phyloP scores from a whole-genome alignment of 306 rosid genomes.

The Dalbergia oliveri region DNA sequence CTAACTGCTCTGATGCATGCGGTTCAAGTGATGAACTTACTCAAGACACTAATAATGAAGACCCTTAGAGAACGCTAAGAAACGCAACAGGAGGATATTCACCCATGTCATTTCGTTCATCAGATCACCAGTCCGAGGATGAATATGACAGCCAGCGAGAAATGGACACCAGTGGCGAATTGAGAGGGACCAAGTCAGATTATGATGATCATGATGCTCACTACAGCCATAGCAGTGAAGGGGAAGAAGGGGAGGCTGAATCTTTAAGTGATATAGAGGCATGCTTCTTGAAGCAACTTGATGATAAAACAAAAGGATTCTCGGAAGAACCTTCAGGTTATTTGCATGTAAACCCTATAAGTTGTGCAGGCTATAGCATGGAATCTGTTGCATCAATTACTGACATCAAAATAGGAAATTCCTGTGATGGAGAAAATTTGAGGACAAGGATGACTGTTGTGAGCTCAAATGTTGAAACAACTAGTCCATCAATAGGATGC shows the following conservation, averaged over 20 bases:
- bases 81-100: slow-evolving; percentile 68
- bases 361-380: slow-evolving; percentile 53
- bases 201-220: slow-evolving; percentile 52
- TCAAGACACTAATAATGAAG: slow-evolving; percentile 85
- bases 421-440: slow-evolving; percentile 49
- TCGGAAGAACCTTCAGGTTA: slow-evolving; percentile 47
- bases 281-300: slow-evolving; percentile 69
- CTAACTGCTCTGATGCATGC: slow-evolving; percentile 98
- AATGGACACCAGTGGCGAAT: slow-evolving; percentile 73
- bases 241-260: slow-evolving; percentile 56
- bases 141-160: slow-evolving; percentile 78
- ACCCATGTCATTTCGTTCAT: slow-evolving; percentile 78
- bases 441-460: slow-evolving; percentile 40
- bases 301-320: slow-evolving; percentile 51
- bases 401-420: slow-evolving; percentile 58
- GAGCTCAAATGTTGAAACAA: slow-evolving; percentile 48
- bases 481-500: slow-evolving; percentile 53
- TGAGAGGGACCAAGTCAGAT: slow-evolving; percentile 60
- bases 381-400: slow-evolving; percentile 55
- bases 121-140: slow-evolving; percentile 66
- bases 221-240: slow-evolving; percentile 65
- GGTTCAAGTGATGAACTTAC: slow-evolving; percentile 98
- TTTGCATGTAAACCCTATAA: slow-evolving; percentile 51
- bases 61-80: slow-evolving; percentile 84
- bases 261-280: slow-evolving; percentile 69